Evolutionary conservation across 2,329 filamentous ascomycete genomes (phyloP).

Genomic region (Monosporascus sp.): DNA sequence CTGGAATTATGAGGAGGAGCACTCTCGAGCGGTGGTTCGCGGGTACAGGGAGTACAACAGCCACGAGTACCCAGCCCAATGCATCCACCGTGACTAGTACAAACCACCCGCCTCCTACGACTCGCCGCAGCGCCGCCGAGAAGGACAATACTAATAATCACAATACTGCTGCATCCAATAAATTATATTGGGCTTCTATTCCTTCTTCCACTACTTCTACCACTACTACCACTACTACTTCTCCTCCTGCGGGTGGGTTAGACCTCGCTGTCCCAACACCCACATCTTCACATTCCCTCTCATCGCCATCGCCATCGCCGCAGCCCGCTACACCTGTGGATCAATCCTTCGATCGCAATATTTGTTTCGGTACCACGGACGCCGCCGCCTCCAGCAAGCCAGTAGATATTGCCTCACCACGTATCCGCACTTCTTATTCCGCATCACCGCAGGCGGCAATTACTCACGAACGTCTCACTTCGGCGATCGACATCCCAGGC

Average conservation of each 20-base stretch:
- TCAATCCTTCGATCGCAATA: conserved; percentile 22
- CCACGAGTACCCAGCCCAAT: conserved; percentile 3
- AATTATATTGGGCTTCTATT: conserved; percentile 12
- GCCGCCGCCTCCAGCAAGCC: conserved; percentile 27
- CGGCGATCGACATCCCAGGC: conserved; percentile 1
- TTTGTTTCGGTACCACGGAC: conserved; percentile 18
- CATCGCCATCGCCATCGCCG: conserved; percentile 33
- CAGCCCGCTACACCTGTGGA: conserved; percentile 40
- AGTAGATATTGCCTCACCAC: conserved; percentile 27
- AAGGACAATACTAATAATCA: conserved; percentile 16
- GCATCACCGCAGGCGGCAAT: conserved; percentile 11
- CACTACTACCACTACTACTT: conserved; percentile 27
- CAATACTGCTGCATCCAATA: conserved; percentile 1
- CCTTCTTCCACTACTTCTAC: conserved; percentile 28
- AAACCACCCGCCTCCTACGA: conserved; percentile 20
- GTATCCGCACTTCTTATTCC: conserved; percentile 15
- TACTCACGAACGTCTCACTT: conserved; percentile 13
- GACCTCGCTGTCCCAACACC: conserved; percentile 24
- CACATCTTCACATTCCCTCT: conserved; percentile 35
- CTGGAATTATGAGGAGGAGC: conserved; percentile 15
- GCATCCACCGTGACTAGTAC: conserved; percentile 16
- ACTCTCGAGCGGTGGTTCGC: conserved; percentile 21
- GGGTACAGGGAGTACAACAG: conserved; percentile 4
- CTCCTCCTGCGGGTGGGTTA: neutral
- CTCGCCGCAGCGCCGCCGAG: conserved; percentile 21